Percentiles rank a stretch among this genome's conserved stretches.
phyloP scores from a whole-genome alignment of 176 grass and related monocot genomes.

The Hordeum marinum region DNA sequence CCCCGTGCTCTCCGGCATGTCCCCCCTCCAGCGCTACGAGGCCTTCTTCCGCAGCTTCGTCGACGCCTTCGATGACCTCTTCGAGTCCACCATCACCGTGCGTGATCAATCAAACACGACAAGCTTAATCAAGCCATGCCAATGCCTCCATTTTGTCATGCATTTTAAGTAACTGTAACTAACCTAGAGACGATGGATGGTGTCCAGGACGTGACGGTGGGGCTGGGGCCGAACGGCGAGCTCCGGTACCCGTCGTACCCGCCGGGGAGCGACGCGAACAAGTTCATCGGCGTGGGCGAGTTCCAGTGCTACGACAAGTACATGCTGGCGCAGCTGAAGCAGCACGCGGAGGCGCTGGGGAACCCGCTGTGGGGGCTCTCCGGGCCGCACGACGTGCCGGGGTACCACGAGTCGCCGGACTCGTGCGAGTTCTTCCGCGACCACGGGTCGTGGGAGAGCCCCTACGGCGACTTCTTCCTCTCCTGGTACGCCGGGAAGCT shows the following conservation, averaged over 20 bases:
- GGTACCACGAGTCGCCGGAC: constrained; percentile 54
- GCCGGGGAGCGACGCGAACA: constrained; percentile 12
- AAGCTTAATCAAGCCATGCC: not conserved
- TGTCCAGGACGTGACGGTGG: constrained; percentile 62
- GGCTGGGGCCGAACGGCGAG: constrained; percentile 77
- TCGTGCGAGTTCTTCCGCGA: constrained; percentile 60
- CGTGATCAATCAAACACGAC: no score
- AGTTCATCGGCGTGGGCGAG: constrained; percentile 71
- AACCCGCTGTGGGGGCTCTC: constrained; percentile 58
- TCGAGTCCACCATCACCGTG: constrained; percentile 71
- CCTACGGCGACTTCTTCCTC: constrained; percentile 87
- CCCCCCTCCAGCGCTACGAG: constrained; percentile 66
- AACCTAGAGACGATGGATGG: not conserved
- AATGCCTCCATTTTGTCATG: not conserved
- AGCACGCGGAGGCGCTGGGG: constrained; percentile 31
- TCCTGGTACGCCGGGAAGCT: constrained; percentile 84
- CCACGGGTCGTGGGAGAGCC: constrained; percentile 59
- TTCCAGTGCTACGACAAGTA: constrained; percentile 96
- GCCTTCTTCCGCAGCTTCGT: constrained; percentile 70
- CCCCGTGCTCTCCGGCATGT: constrained; percentile 54
- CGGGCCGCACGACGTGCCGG: constrained; percentile 59
- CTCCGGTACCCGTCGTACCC: constrained; percentile 86
- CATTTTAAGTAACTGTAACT: not conserved
- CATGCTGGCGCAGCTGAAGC: constrained; percentile 50
- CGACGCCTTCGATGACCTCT: constrained; percentile 47